These are phyloP conservation scores for Nitzschia sp. DNA, from an alignment of 108 stramenopile genomes.

Conservation along the genomic window DNA sequence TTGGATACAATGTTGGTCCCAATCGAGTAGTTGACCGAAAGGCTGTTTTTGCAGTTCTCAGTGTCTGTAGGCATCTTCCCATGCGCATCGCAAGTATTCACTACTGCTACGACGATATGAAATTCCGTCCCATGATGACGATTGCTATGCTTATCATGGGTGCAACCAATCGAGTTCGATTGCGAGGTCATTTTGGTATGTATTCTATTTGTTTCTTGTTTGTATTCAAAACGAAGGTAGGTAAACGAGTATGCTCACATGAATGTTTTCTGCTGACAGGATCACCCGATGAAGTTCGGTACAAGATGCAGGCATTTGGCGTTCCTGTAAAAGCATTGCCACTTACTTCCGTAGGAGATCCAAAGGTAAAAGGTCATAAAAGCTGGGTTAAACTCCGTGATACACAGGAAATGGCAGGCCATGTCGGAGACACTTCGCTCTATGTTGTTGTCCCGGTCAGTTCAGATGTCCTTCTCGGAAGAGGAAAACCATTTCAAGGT, in stretches of 20 bases:
- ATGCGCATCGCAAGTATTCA: conserved; percentile 12
- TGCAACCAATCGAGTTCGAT: conserved; percentile 16
- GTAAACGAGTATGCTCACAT: not conserved
- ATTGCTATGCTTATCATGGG: conserved; percentile 27
- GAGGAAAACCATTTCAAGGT: conserved; percentile 29
- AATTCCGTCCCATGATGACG: conserved; percentile 20
- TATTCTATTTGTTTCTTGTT: not conserved
- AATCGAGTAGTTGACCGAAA: conserved; percentile 10
- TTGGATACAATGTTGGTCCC: conserved; percentile 26
- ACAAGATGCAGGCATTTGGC: conserved; percentile 29
- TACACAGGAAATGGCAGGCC: conserved; percentile 6
- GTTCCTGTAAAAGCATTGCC: conserved; percentile 25
- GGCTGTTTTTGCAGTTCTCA: conserved; percentile 15
- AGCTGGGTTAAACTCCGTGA: conserved; percentile 25
- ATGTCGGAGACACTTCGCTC: not conserved
- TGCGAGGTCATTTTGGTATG: conserved; percentile 28
- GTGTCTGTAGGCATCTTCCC: conserved; percentile 7
- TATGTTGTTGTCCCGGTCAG: conserved; percentile 17
- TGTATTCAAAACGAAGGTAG: too few relatives aligned
- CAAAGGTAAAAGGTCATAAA: conserved; percentile 25
- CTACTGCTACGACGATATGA: conserved; percentile 33
- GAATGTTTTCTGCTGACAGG: conserved; percentile 5
- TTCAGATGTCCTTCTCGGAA: conserved; percentile 24
- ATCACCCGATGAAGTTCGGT: conserved; percentile 1
- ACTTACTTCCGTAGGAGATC: conserved; percentile 18